A percentile compares a stretch with the other conserved stretches of the same genome.
Evolutionary conservation across 176 grass and related monocot genomes (phyloP).

Genomic region (Phoenix dactylifera): DNA sequence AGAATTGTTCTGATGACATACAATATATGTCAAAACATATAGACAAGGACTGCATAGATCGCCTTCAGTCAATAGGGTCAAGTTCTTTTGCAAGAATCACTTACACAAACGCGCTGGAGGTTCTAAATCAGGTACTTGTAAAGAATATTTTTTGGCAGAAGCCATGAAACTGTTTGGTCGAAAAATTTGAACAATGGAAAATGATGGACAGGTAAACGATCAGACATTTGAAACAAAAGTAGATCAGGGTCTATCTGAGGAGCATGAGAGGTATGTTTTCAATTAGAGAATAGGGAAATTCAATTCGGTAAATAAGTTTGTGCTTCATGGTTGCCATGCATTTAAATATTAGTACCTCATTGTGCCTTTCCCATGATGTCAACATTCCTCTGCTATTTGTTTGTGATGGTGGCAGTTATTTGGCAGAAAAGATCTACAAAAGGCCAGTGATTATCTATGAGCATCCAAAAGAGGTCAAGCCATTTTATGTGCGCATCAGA

Average conservation of each 20-base stretch:
- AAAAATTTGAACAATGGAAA: background rate
- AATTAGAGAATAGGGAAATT: too few species aligned
- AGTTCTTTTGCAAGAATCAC: constrained; percentile 35
- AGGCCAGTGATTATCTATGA: constrained; percentile 40
- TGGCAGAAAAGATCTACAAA: constrained; percentile 31
- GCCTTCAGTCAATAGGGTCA: constrained; percentile 21
- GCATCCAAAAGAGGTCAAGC: constrained; percentile 51
- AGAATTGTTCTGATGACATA: constrained; percentile 34
- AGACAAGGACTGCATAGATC: constrained; percentile 4
- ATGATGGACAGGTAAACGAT: constrained; percentile 31
- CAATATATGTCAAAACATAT: constrained; percentile 33
- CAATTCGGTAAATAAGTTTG: too few species aligned
- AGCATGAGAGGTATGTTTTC: constrained; percentile 39
- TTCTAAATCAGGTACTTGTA: constrained; percentile 32
- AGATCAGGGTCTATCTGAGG: constrained; percentile 39
- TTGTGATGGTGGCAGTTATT: constrained; percentile 26
- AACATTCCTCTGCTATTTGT: too few species aligned
- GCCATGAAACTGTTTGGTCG: too few species aligned
- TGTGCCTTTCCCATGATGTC: too few species aligned
- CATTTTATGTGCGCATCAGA: constrained; percentile 44
- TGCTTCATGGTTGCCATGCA: too few species aligned
- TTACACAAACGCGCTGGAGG: constrained; percentile 46
- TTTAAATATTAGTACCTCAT: too few species aligned
- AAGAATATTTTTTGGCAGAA: too few species aligned
- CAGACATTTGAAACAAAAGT: constrained; percentile 35